Base-by-base conservation (phyloP, 2,329 filamentous ascomycete genomes). In the Calcarisporium arbuscula region DNA sequence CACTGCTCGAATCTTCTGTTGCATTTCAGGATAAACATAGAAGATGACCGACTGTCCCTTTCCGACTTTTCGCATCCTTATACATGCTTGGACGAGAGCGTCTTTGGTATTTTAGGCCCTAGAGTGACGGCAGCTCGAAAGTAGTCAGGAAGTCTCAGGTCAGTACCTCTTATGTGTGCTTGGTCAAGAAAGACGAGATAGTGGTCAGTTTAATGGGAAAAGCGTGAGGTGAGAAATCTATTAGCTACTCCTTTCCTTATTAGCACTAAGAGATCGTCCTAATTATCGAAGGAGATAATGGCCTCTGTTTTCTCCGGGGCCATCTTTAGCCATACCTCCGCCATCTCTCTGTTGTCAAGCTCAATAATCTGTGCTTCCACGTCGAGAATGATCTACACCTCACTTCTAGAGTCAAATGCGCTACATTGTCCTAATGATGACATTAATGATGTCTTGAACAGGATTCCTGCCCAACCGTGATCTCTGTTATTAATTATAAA, bases 101-200 rank as follows among this genome's bases (percentile, higher is more conserved):
- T 89, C 84, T 41, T 88, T 89, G 0, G 76, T 2, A 86, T 44
- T 5, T 64, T 61, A 0, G 77, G 65, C 0, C 82, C 82, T 0
- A 90, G 51, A 0, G 81, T 87, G 0, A 88, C 76, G 0, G 76
- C 77, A 0, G 82, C 84, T 1, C 74, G 62, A 43, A 79, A 80
- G 10, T 68, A 5, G 0, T 37, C 36, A 0, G 80, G 82, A 1
- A 86, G 54, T 21, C 70, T 72, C 1, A 88, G 49, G 42, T 89
- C 82, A 0, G 72, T 85, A 0, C 84, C 82, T 40, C 82, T 56
- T 0, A 82, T 85, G 41, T 88, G 82, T 0, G 72, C 69, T 38
- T 88, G 76, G 32, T 88, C 82, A 0, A 89, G 61, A 35, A 79
- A 88, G 0, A 87, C 64, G 0, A 85, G 51, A 35, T 82, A 88